Base-by-base conservation (phyloP, 2,329 filamentous ascomycete species). In the Penicillium paneum region DNA sequence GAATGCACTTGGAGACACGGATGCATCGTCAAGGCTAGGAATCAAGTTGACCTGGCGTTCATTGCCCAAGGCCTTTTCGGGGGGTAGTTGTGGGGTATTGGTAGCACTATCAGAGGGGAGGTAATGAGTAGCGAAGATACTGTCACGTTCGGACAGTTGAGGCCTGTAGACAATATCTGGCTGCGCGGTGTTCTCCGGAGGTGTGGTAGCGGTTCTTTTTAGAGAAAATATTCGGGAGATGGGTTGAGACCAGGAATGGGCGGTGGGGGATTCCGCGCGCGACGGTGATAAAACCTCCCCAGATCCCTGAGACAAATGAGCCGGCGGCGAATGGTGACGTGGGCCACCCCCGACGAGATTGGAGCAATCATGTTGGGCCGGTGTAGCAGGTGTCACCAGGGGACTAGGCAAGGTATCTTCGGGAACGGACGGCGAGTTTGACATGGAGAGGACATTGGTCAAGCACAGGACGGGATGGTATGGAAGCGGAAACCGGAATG, bases 121-220 rank as follows among this genome's bases (percentile, higher is more conserved):
- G 68, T 85, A 86, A 60, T 83, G 82, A 32, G 83, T 85, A 49
- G 83, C 82, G 65, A 85, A 85, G 67, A 86, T 85, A 70, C 79
- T 83, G 68, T 86, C 83, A 63, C 83, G 74, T 69, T 86, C 83
- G 26, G 81, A 83, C 59, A 85, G 74, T 71, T 82, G 82, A 44
- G 82, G 81, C 29, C 67, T 69, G 45, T 74, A 64, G 21, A 61
- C 58, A 17, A 51, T 55, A 52, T 65, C 64, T 11, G 67, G 62
- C 26, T 60, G 67, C 54, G 66, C 49, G 26, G 61, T 54, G 31
- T 60, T 62, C 44, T 72, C 69, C 43, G 63, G 56, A 21, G 72
- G 69, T 56, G 64, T 60, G 44, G 67, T 69, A n/a, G 65, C 55
- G 35, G 69, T 61, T 52, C 70, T 73, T 67, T 74, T 74, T 62